A percentile compares a stretch with the other conserved stretches of the same genome.
Evolutionary conservation across 2,329 filamentous ascomycete species (phyloP).

Genomic region (Teratosphaeriaceae sp.): DNA sequence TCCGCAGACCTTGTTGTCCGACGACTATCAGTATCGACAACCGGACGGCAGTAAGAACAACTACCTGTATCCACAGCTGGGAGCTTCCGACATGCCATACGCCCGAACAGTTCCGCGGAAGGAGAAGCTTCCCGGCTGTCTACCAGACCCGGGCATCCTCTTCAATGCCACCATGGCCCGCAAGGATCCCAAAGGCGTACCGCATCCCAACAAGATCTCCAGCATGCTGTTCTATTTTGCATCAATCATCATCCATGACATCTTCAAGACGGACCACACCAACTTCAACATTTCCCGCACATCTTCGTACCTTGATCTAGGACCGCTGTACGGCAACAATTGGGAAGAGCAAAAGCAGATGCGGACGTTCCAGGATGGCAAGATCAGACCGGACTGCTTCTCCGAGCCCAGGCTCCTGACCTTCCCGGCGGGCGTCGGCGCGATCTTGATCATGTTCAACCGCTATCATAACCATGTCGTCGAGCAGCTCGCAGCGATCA

Average conservation of each 20-base stretch:
- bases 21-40: conserved; percentile 41
- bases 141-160: conserved; percentile 59
- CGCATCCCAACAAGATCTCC: conserved; percentile 66
- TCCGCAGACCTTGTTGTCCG: conserved; percentile 37
- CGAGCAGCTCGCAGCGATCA: conserved; percentile 72
- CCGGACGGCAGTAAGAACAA: conserved; percentile 50
- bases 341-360: conserved; percentile 60
- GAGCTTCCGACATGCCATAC: conserved; percentile 60
- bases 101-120: conserved; percentile 58
- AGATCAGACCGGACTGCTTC: conserved; percentile 65
- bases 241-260: conserved; percentile 56
- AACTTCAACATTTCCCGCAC: conserved; percentile 60
- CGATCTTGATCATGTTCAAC: conserved; percentile 61
- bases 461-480: conserved; percentile 82
- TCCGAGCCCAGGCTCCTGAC: conserved; percentile 57
- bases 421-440: conserved; percentile 63
- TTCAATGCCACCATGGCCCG: conserved; percentile 64
- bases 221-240: conserved; percentile 70
- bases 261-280: conserved; percentile 58
- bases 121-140: conserved; percentile 51
- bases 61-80: conserved; percentile 56
- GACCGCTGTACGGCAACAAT: conserved; percentile 66
- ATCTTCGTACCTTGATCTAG: conserved; percentile 68
- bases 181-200: conserved; percentile 46
- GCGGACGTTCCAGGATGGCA: conserved; percentile 59